Evolutionary conservation across 1,139 yeast genomes (phyloP).

Genomic region (Candida buenavistaensis): DNA sequence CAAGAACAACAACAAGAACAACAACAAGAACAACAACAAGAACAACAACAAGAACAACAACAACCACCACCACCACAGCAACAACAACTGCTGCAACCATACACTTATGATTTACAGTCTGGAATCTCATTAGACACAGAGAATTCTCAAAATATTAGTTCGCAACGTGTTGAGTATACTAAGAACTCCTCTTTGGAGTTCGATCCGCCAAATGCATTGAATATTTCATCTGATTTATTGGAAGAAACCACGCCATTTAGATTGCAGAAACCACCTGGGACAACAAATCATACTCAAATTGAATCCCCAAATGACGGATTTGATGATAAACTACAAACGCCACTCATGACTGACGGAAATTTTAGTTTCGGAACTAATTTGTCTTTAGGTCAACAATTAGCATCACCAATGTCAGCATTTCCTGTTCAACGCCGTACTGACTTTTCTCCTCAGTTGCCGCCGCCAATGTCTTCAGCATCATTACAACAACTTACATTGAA

Average conservation of each 20-base stretch:
- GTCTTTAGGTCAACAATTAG: conserved; percentile 15
- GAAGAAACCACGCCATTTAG: conserved; percentile 17
- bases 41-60: background rate
- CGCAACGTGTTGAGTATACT: conserved; percentile 10
- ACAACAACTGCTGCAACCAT: conserved; percentile 2
- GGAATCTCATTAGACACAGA: conserved; percentile 9
- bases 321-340: conserved; percentile 10
- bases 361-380: conserved; percentile 6
- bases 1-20: conserved; percentile 1
- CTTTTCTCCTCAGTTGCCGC: conserved; percentile 38
- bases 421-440: conserved; percentile 20
- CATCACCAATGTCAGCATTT: conserved; percentile 24
- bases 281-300: conserved; percentile 6
- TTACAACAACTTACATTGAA: conserved; percentile 25
- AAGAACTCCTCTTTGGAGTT: conserved; percentile 5
- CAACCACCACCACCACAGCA: too few relatives aligned
- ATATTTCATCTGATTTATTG: conserved; percentile 10
- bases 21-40: too few relatives aligned
- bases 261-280: conserved; percentile 26
- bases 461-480: conserved; percentile 25
- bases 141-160: conserved; percentile 5
- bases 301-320: conserved; percentile 5
- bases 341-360: conserved; percentile 5
- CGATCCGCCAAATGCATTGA: conserved; percentile 10
- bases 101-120: conserved; percentile 4